Conservation (phyloP, 148 eudicot genomes). For the Cornus kousa region DNA sequence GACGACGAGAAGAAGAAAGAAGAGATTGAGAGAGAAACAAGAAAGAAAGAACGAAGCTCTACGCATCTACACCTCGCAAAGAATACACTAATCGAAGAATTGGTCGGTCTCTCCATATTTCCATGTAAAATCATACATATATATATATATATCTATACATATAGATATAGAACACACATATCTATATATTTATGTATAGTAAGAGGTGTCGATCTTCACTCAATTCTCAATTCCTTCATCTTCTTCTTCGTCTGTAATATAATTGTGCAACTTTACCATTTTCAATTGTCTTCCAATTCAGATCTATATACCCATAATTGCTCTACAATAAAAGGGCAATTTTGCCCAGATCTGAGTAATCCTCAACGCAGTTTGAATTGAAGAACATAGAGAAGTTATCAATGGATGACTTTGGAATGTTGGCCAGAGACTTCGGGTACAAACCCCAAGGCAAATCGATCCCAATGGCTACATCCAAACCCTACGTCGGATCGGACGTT, state of each 20-base stretch:
- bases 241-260: not conserved
- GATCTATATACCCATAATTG: not conserved
- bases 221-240: not conserved
- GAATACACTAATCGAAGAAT: not conserved
- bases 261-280: not conserved
- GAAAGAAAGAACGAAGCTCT: not conserved
- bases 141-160: no score
- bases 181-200: no score
- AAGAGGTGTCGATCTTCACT: not conserved
- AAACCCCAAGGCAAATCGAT: constrained; percentile 65
- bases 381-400: not conserved
- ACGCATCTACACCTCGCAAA: not conserved
- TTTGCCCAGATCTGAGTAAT: not conserved
- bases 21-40: not conserved
- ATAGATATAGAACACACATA: not conserved
- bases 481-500: constrained; percentile 27
- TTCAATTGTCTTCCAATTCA: not conserved
- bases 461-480: constrained; percentile 52
- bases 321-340: not conserved
- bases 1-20: not conserved
- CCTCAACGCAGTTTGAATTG: not conserved
- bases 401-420: constrained; percentile 67
- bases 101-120: not conserved
- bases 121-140: not conserved
- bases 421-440: constrained; percentile 59